phyloP scores from a whole-genome alignment of 2,329 filamentous ascomycete genomes.

The Colletotrichum sp. region DNA sequence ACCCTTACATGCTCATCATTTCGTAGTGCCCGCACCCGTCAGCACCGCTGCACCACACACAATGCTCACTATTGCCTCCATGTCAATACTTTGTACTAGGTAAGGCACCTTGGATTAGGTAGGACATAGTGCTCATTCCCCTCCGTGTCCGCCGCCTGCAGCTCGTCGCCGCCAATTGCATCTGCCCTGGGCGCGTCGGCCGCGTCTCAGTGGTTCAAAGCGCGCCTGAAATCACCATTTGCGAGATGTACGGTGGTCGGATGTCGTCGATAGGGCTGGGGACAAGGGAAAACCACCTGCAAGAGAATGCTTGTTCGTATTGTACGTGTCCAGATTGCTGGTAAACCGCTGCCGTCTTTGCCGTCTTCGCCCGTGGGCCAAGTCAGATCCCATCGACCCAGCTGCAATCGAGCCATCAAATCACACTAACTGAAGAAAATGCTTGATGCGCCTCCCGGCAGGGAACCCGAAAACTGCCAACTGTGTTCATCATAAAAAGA shows the following conservation, averaged over 20 bases:
- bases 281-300: not conserved
- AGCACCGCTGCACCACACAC: not conserved
- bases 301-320: conserved; percentile 5
- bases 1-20: not conserved
- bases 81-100: not conserved
- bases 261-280: not conserved
- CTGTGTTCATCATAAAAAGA: not conserved
- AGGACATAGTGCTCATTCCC: not conserved
- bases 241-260: not conserved
- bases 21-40: not conserved
- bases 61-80: not conserved
- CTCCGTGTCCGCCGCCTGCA: not conserved
- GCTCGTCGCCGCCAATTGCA: not conserved
- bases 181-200: not conserved
- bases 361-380: not conserved
- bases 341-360: not conserved
- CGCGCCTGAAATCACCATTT: not conserved
- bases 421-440: not conserved
- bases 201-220: not conserved
- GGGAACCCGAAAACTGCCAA: not conserved
- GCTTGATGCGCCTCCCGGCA: not conserved
- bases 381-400: not conserved
- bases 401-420: not conserved
- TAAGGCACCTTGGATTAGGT: not conserved
- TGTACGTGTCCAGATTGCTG: not conserved